These are phyloP conservation scores for Phytophthora cryptogea DNA, from an alignment of 352 stramenopile genomes.

Conservation along the genomic window DNA sequence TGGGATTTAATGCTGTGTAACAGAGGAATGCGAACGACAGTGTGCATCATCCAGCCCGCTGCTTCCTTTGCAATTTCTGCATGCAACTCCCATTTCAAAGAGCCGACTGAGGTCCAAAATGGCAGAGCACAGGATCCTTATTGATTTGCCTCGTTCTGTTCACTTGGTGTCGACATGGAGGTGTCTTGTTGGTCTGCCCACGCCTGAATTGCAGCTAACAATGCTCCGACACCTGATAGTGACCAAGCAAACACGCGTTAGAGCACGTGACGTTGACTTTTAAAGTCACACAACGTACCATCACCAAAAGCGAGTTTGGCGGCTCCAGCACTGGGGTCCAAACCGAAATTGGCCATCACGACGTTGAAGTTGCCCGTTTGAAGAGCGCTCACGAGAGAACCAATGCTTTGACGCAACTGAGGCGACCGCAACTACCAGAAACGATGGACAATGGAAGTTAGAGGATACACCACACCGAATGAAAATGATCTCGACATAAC, in stretches of 20 bases:
- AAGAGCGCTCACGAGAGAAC: slow-evolving; percentile 78
- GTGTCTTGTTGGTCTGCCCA: slow-evolving; percentile 71
- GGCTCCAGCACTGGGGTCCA: slow-evolving; percentile 79
- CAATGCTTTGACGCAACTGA: slow-evolving; percentile 90
- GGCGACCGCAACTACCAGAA: slow-evolving; percentile 65
- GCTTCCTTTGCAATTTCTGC: background rate
- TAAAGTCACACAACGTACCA: slow-evolving; percentile 43
- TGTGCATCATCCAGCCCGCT: background rate
- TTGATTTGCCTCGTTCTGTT: slow-evolving; percentile 21
- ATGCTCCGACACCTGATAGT: slow-evolving; percentile 66
- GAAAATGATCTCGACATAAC: background rate
- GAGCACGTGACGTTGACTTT: background rate
- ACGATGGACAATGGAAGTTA: background rate
- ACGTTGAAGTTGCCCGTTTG: slow-evolving; percentile 91
- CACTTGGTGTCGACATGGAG: slow-evolving; percentile 33
- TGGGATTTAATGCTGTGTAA: too few species aligned
- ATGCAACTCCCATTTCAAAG: background rate
- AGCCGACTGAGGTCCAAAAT: background rate
- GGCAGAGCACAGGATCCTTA: slow-evolving; percentile 7
- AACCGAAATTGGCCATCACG: slow-evolving; percentile 90
- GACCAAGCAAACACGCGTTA: slow-evolving; percentile 10
- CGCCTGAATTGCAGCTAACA: slow-evolving; percentile 77
- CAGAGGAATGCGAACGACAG: background rate
- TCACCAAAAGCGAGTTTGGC: slow-evolving; percentile 85
- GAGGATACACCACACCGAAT: background rate